Conservation (phyloP, 306 rosid species). For the Lathyrus tuberosus region DNA sequence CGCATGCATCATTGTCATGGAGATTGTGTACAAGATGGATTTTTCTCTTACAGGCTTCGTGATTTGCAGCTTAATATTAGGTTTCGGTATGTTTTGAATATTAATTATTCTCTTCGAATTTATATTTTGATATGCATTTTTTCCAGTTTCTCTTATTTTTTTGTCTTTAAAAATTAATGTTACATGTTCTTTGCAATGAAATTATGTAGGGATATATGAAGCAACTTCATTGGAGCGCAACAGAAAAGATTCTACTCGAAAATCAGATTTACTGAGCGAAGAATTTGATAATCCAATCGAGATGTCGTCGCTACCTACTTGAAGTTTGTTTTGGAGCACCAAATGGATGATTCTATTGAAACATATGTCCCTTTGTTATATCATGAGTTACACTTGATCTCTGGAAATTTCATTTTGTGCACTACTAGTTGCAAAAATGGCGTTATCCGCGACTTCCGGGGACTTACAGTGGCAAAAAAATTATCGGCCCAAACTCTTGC, state of each 20-base stretch:
- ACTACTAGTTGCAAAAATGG: slow-evolving; percentile 27
- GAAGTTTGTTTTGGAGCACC: slow-evolving; percentile 45
- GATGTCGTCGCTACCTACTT: slow-evolving; percentile 88
- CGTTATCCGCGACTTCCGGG: slow-evolving; percentile 6
- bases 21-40: slow-evolving; percentile 81
- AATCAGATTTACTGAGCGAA: slow-evolving; percentile 56
- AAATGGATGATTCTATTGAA: slow-evolving; percentile 30
- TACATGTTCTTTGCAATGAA: slow-evolving; percentile 33
- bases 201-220: slow-evolving; percentile 74
- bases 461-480: slow-evolving; percentile 22
- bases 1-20: slow-evolving; percentile 84
- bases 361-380: slow-evolving; percentile 22
- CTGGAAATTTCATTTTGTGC: slow-evolving; percentile 34
- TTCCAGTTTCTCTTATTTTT: background rate
- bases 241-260: slow-evolving; percentile 66
- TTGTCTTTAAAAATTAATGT: slow-evolving; percentile 21
- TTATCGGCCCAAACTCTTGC: slow-evolving; percentile 29
- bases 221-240: slow-evolving; percentile 87
- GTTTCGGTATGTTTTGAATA: slow-evolving; percentile 72
- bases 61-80: slow-evolving; percentile 84
- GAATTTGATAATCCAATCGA: slow-evolving; percentile 62
- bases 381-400: slow-evolving; percentile 27
- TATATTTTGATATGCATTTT: slow-evolving; percentile 2
- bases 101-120: slow-evolving; percentile 16
- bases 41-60: slow-evolving; percentile 80